phyloP scores from a whole-genome alignment of 2,329 filamentous ascomycete genomes.

The Endoconidiophora laricicola region DNA sequence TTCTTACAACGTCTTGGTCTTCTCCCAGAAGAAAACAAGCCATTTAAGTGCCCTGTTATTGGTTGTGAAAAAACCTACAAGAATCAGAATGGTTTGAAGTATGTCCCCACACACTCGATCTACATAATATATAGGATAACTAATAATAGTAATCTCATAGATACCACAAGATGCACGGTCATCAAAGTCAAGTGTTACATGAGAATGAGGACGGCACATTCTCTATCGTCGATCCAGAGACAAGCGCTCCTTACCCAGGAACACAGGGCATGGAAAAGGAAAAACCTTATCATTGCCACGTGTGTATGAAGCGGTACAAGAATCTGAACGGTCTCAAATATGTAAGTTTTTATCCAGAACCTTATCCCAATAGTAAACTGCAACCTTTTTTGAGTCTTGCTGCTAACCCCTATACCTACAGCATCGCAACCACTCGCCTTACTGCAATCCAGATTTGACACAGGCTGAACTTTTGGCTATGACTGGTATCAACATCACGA shows the following conservation, averaged over 20 bases:
- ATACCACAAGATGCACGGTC: conserved; percentile 68
- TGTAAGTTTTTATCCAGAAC: conserved; percentile 28
- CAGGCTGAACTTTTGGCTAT: conserved; percentile 13
- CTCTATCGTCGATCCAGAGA: conserved; percentile 94
- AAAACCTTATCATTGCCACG: conserved; percentile 94
- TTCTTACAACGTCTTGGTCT: conserved; percentile 40
- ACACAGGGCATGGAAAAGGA: conserved; percentile 99
- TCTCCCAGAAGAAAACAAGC: conserved; percentile 86
- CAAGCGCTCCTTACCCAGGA: conserved; percentile 82
- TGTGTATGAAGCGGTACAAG: conserved; percentile 97
- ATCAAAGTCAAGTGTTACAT: conserved; percentile 90
- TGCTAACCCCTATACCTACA: neutral
- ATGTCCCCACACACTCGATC: conserved; percentile 24
- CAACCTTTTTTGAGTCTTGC: neutral
- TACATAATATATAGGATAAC: conserved; percentile 6
- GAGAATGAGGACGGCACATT: conserved; percentile 96
- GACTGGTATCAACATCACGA: conserved; percentile 11
- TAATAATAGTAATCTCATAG: conserved; percentile 21
- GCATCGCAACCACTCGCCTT: conserved; percentile 15
- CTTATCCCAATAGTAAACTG: neutral
- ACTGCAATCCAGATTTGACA: conserved; percentile 15
- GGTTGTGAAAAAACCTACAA: conserved; percentile 99
- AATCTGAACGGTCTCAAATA: conserved; percentile 98
- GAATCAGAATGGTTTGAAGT: conserved; percentile 97
- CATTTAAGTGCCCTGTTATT: conserved; percentile 93